Evolutionary conservation across 345 rosid genomes (phyloP).

Genomic region (Linum tenue): DNA sequence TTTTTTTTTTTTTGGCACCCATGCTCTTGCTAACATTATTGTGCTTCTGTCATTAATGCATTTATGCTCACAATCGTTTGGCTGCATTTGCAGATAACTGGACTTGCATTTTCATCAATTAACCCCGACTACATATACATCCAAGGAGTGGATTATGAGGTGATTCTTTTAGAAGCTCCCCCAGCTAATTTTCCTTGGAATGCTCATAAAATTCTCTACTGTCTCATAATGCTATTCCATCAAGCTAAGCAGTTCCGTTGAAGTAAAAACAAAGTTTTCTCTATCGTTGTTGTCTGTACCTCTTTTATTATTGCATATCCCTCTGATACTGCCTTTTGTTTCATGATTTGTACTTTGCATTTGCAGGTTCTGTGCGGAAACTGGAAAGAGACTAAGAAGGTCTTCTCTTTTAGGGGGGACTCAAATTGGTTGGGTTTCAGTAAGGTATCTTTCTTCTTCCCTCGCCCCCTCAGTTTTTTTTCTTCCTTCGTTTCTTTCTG

Average conservation of each 20-base stretch:
- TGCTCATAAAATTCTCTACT: background rate
- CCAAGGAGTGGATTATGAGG: conserved; percentile 71
- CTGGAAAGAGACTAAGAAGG: conserved; percentile 33
- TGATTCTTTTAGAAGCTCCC: conserved; percentile 17
- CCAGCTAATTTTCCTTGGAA: background rate
- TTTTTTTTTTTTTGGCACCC: background rate
- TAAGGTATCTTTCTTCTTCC: conserved; percentile 30
- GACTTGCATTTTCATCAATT: conserved; percentile 58
- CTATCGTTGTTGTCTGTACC: no score
- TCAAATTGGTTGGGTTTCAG: conserved; percentile 69
- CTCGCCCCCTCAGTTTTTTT: background rate
- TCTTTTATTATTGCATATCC: no score
- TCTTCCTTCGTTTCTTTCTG: background rate
- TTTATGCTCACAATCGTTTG: conserved; percentile 7
- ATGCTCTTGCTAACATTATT: background rate
- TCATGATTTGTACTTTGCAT: background rate
- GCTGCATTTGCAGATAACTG: conserved; percentile 42
- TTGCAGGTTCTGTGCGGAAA: conserved; percentile 55
- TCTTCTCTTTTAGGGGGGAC: conserved; percentile 57
- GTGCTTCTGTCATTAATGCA: background rate
- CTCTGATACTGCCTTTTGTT: no score
- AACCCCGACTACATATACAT: conserved; percentile 43
- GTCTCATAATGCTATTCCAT: background rate
- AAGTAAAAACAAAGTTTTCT: no score
- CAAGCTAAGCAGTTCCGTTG: background rate